A percentile compares a stretch with the other conserved stretches of the same genome.
Conservation (phyloP, 768 basidiomycete species). For the Mycena metata region DNA sequence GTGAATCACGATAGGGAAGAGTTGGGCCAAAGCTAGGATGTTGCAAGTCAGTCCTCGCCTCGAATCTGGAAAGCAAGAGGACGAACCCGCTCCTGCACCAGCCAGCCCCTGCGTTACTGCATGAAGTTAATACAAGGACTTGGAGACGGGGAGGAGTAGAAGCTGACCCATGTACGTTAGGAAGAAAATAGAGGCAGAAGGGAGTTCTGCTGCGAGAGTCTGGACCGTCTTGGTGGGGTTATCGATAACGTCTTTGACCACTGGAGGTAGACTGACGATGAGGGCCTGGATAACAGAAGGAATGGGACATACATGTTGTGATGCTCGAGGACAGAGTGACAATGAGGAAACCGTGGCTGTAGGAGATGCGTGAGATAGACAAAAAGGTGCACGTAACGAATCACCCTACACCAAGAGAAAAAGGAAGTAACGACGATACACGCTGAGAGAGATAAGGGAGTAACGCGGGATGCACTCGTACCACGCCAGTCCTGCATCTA, state of each 20-base stretch:
- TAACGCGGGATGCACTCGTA: constrained; percentile 80
- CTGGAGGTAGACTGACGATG: neutral
- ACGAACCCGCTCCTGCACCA: constrained; percentile 56
- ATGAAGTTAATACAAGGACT: neutral
- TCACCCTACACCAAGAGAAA: constrained; percentile 68
- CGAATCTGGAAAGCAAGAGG: neutral
- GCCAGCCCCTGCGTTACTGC: constrained; percentile 66
- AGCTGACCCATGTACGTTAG: constrained; percentile 68
- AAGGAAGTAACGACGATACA: constrained; percentile 80
- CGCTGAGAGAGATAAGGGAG: constrained; percentile 76
- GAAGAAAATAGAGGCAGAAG: constrained; percentile 72
- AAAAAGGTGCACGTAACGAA: neutral
- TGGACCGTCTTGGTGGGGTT: constrained; percentile 60
- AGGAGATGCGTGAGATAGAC: neutral
- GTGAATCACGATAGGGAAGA: constrained; percentile 67
- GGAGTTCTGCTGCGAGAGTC: constrained; percentile 62
- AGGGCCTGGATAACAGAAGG: no score
- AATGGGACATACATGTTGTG: constrained; percentile 50
- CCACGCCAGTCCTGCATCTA: constrained; percentile 59
- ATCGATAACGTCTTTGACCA: constrained; percentile 51
- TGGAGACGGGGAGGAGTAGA: neutral
- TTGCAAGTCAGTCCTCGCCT: neutral
- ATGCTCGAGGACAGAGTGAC: constrained; percentile 75
- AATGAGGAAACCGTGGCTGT: constrained; percentile 78
- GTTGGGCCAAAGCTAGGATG: constrained; percentile 60